Percentiles rank a stretch among this genome's conserved stretches.
These are phyloP conservation scores for Penicillium herquei DNA, from an alignment of 495 filamentous ascomycete species.

Conservation along the genomic window DNA sequence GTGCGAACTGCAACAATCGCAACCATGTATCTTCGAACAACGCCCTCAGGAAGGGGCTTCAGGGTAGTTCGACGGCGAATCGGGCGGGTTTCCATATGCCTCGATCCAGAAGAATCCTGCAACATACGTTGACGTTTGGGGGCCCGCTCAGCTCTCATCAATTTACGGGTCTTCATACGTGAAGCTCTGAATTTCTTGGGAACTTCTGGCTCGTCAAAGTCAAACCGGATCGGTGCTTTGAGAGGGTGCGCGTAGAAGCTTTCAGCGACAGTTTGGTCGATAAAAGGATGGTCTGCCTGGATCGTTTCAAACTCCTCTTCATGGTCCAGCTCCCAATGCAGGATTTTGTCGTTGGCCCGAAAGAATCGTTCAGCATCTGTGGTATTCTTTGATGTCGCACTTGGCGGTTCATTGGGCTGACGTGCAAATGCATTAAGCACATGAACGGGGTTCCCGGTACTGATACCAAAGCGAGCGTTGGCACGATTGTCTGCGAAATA, in stretches of 20 bases:
- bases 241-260: conserved; percentile 33
- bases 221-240: conserved; percentile 35
- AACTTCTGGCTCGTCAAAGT: conserved; percentile 17
- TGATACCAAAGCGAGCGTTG: neutral
- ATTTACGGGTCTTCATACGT: neutral
- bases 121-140: neutral
- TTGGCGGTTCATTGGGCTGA: neutral
- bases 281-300: conserved; percentile 24
- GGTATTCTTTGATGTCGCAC: neutral
- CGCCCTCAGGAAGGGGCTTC: conserved; percentile 21
- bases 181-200: too few relatives aligned
- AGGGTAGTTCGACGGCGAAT: conserved; percentile 25
- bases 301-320: conserved; percentile 27
- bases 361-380: conserved; percentile 18
- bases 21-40: conserved; percentile 50
- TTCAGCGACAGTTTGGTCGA: conserved; percentile 35
- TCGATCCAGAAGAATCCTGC: neutral
- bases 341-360: conserved; percentile 27
- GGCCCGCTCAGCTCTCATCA: neutral
- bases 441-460: neutral
- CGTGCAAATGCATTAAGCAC: conserved; percentile 10
- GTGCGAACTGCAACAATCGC: conserved; percentile 73
- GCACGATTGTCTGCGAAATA: neutral
- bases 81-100: neutral
- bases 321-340: conserved; percentile 38